Evolutionary conservation across 495 filamentous ascomycete genomes (phyloP), one percentile per base, ranked within the genome.

Genomic region (Tuber brumale): DNA sequence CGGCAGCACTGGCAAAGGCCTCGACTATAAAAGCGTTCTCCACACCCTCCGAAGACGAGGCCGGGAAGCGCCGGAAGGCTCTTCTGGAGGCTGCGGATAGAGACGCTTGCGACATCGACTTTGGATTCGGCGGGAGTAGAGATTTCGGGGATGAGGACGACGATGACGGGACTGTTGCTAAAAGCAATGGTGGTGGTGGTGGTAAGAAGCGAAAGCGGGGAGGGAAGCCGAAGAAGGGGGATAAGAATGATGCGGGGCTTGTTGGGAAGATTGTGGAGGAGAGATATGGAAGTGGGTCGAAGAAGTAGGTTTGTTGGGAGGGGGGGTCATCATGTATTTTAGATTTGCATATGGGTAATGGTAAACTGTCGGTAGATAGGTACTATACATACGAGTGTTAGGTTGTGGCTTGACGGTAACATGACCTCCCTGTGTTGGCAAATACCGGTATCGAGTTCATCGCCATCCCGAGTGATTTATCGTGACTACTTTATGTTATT

Each of bases 61-160:
- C 88, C 61, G 87, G 89, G 57, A 89, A 89, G 74, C 91, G 91
- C 39, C 89, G 91, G 31, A 90, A 89, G 81, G 90, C 89, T 76
- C 91, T 97, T 85, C 85, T 97, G 16, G 89, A 92, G 78, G 88
- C 90, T 69, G 88, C 90, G 69, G 92, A 92, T 77, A 88, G 94
- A 69, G 95, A 99, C 85, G 90, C 92, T 18, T 92, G 94, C 69
- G 95, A 99, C 84, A 88, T 99, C 85, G 95, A 99, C 80, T 86
- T 97, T 84, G 95, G 94, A 45, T 98, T 99, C 82, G 95, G 96
- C 10, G 91, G 91, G 23, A 94, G 91, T 78, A 89, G 94, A 37
- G 82, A 83, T 72, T 83, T 81, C 72, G 82, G 77, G 1, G 82
- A 83, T 69, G 82, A 83, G 69, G 81, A 83, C 42, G 79, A 81